These are phyloP conservation scores for Lentinula lateritia DNA, from an alignment of 768 basidiomycete genomes.

Conservation along the genomic window DNA sequence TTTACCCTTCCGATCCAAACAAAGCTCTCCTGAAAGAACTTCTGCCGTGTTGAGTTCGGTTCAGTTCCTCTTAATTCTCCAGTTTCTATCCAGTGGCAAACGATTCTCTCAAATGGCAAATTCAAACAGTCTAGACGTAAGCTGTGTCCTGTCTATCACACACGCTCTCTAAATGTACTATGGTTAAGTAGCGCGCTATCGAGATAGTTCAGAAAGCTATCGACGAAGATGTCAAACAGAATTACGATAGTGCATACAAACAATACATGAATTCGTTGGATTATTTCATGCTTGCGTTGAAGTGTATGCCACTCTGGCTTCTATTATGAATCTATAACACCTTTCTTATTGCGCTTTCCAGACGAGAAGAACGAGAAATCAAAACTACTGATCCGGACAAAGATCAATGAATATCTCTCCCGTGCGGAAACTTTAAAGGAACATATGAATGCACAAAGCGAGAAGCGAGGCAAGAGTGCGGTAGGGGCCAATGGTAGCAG, in stretches of 20 bases:
- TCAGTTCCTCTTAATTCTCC: neutral
- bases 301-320: slow-evolving; percentile 51
- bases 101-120: slow-evolving; percentile 28
- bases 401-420: slow-evolving; percentile 87
- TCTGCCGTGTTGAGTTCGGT: no score
- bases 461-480: slow-evolving; percentile 54
- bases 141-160: slow-evolving; percentile 10
- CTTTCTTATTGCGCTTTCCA: slow-evolving; percentile 19
- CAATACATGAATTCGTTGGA: slow-evolving; percentile 93
- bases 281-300: slow-evolving; percentile 96
- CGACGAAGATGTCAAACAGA: slow-evolving; percentile 87
- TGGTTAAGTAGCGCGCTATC: slow-evolving; percentile 59
- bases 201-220: slow-evolving; percentile 91
- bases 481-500: slow-evolving; percentile 35
- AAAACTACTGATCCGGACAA: slow-evolving; percentile 76
- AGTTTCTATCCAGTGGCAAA: neutral
- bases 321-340: neutral
- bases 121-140: slow-evolving; percentile 43
- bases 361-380: slow-evolving; percentile 96
- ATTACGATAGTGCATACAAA: slow-evolving; percentile 93
- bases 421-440: slow-evolving; percentile 91
- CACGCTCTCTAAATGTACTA: neutral
- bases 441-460: slow-evolving; percentile 60
- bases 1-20: neutral
- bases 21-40: no score